Evolutionary conservation across 1,284 basidiomycete genomes (phyloP).

Genomic region (Puccinia hordei): DNA sequence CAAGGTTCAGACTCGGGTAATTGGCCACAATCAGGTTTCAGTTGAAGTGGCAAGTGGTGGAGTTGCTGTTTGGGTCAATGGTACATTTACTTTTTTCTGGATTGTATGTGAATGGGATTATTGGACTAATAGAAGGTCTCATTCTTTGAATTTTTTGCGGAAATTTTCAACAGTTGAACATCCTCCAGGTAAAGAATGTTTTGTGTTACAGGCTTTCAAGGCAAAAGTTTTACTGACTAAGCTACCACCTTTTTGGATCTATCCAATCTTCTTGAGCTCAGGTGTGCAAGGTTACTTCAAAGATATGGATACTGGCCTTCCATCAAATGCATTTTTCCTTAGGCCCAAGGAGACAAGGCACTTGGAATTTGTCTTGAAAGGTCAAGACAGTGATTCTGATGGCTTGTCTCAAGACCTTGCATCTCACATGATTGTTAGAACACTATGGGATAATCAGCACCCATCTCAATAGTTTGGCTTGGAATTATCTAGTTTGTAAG

Average conservation of each 20-base stretch:
- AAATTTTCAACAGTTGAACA: constrained; percentile 24
- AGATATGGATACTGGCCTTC: constrained; percentile 20
- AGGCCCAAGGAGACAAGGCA: constrained; percentile 18
- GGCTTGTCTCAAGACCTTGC: constrained; percentile 18
- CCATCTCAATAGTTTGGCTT: constrained; percentile 1
- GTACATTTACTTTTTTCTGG: constrained; percentile 1
- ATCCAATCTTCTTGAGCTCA: background rate
- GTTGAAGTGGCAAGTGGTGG: constrained; percentile 61
- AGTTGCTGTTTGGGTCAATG: constrained; percentile 63
- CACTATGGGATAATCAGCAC: constrained; percentile 43
- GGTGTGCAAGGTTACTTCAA: constrained; percentile 50
- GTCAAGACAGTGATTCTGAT: background rate
- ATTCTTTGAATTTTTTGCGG: background rate
- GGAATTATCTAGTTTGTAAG: too few relatives aligned
- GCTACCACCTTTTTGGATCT: background rate
- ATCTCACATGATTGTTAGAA: constrained; percentile 7
- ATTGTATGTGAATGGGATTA: background rate
- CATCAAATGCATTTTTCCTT: constrained; percentile 45
- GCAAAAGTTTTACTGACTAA: background rate
- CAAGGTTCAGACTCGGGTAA: background rate
- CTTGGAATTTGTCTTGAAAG: constrained; percentile 34
- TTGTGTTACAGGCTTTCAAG: background rate
- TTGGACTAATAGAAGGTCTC: background rate
- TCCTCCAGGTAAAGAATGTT: constrained; percentile 17
- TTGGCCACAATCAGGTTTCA: constrained; percentile 58